Conservation (phyloP, 2,329 filamentous ascomycete genomes). For the Coniochaeta hoffmannii region DNA sequence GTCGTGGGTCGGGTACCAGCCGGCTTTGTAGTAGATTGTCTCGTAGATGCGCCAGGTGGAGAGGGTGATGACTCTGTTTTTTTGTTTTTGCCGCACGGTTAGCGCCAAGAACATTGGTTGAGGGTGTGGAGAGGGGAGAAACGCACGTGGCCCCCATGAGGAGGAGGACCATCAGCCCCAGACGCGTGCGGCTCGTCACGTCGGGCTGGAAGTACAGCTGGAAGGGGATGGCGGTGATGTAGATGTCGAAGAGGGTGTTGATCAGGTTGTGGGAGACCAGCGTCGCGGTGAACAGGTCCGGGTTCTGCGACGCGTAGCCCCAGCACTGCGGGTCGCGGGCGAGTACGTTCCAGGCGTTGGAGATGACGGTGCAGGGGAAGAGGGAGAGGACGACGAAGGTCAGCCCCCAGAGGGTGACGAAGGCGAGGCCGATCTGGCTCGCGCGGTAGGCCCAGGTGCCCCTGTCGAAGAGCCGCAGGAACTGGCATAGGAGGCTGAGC, state of each 20-base stretch:
- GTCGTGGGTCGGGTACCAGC: conserved; percentile 16
- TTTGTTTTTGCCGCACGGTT: neutral
- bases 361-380: conserved; percentile 9
- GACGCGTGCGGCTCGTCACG: conserved; percentile 6
- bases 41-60: conserved; percentile 16
- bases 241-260: conserved; percentile 14
- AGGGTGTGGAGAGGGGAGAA: neutral
- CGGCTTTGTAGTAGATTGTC: conserved; percentile 12
- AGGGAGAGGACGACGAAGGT: conserved; percentile 9
- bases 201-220: conserved; percentile 10
- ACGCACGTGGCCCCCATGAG: conserved; percentile 11
- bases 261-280: conserved; percentile 11
- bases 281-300: conserved; percentile 8
- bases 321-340: conserved; percentile 7
- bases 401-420: conserved; percentile 10
- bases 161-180: conserved; percentile 9
- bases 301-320: conserved; percentile 10
- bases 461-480: conserved; percentile 12
- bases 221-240: conserved; percentile 11
- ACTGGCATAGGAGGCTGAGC: conserved; percentile 12
- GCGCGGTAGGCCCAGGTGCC: conserved; percentile 9
- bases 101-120: neutral
- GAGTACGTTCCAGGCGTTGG: conserved; percentile 10
- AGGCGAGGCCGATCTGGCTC: conserved; percentile 6
- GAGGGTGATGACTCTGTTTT: conserved; percentile 12